Base-by-base conservation (phyloP, 2,329 filamentous ascomycete genomes). In the Penicillium hordei region DNA sequence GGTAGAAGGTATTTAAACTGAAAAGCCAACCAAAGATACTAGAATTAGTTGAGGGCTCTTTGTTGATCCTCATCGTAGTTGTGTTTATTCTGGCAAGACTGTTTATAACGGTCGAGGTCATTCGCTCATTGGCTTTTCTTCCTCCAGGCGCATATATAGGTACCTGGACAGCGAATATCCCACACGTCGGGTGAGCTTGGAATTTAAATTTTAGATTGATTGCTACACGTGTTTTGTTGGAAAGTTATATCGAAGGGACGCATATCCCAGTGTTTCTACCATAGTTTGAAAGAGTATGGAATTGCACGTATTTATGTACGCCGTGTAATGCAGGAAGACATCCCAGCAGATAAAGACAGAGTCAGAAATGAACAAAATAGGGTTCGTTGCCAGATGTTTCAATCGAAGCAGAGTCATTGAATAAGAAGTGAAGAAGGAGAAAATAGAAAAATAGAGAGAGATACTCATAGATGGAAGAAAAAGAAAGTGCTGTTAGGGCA, bases 291-390 rank as follows among this genome's bases (percentile, higher is more conserved):
- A 23, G 23, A 42, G 34, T 46, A 58, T 56, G 25, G 44, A 38
- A 50, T 61, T 58, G 51, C 48, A 63, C 21, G 51, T 51, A 55
- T 48, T 60, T 59, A 61, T 65, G 56, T 63, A 67, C 63, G 63
- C 63, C 65, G 48, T 57, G 34, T 65, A 55, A 67, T 67, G 65
- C 65, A 63, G 56, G 46, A 65, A 60, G 46, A 60, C 57, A 60
- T 57, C 38, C 43, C 51, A 57, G 60, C 56, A 55, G 42, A 54
- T 39, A 65, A 55, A 56, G 36, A 39, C n/a, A 40, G 39, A 58
- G n/a, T 44, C 4, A n/a, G 25, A 31, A 54, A 57, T 27, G 31
- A 44, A 57, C 45, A 59, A 42, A 43, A 54, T 39, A 46, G 44
- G 27, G 25, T 21, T 62, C 58, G 52, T 60, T 60, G 63, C 64